Conservation (phyloP, 1,284 basidiomycete genomes). For the Lentinus polychrous region DNA sequence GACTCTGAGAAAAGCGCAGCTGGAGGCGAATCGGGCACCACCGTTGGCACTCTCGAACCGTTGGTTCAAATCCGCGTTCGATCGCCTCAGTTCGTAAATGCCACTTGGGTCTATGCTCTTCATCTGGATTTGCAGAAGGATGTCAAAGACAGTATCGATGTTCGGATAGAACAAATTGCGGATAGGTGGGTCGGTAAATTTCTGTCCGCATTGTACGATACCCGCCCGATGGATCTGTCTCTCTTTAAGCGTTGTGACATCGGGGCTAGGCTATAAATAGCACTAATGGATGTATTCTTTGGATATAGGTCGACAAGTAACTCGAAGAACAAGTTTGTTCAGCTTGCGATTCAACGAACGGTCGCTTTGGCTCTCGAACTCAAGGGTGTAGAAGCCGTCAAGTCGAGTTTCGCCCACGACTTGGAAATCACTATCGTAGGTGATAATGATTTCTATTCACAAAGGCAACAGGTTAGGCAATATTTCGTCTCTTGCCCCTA, state of each 20-base stretch:
- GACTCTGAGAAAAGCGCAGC: conserved; percentile 13
- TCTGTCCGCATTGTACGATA: conserved; percentile 1
- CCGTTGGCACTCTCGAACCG: not conserved
- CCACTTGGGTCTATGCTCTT: conserved; percentile 74
- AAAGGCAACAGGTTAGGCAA: conserved; percentile 68
- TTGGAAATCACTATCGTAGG: conserved; percentile 81
- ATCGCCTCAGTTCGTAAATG: conserved; percentile 86
- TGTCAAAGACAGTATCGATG: conserved; percentile 31
- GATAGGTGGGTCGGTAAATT: conserved; percentile 37
- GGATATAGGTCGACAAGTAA: conserved; percentile 19
- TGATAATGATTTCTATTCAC: conserved; percentile 98
- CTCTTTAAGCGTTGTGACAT: not conserved
- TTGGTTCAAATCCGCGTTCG: conserved; percentile 57
- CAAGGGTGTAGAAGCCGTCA: conserved; percentile 39
- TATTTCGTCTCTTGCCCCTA: not conserved
- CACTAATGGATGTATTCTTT: not conserved
- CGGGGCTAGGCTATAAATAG: not conserved
- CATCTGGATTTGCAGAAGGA: conserved; percentile 7
- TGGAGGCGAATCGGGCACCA: conserved; percentile 8
- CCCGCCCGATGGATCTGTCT: not conserved
- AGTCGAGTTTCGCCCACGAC: conserved; percentile 39
- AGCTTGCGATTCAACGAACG: conserved; percentile 77
- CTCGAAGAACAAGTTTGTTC: conserved; percentile 84
- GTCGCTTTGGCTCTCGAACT: conserved; percentile 61
- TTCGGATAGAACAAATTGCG: conserved; percentile 38